These are phyloP conservation scores for Rhodotorula sp. DNA, from an alignment of 1,284 basidiomycete species.

Conservation along the genomic window DNA sequence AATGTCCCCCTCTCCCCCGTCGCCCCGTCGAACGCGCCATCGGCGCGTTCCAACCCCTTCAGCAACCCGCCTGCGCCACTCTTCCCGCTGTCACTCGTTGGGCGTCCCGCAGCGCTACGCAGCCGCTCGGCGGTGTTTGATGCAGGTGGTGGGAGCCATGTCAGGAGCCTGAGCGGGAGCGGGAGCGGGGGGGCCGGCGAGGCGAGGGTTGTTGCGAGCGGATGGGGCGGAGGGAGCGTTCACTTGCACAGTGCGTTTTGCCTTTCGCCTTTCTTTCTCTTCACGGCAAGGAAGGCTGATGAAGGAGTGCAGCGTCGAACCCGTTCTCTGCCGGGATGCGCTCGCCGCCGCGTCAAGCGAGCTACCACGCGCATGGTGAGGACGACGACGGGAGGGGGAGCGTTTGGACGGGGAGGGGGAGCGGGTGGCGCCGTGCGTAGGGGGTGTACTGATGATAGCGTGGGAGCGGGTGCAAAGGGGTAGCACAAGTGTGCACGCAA, in stretches of 20 bases:
- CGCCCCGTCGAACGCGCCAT: neutral
- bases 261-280: neutral
- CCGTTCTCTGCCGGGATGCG: neutral
- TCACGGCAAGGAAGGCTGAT: neutral
- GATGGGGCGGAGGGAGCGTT: neutral
- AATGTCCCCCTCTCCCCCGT: neutral
- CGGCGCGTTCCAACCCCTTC: constrained; percentile 1
- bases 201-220: too few species aligned
- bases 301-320: neutral
- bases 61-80: too few species aligned
- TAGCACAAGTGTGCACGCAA: too few species aligned
- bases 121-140: neutral
- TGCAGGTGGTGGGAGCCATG: too few species aligned
- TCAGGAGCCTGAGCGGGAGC: too few species aligned
- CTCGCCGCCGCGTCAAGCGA: too few species aligned
- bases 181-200: too few species aligned
- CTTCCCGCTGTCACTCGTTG: too few species aligned
- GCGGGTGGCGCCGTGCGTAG: neutral
- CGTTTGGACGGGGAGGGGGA: constrained; percentile 2
- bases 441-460: too few species aligned
- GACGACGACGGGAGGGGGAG: neutral
- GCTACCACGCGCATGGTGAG: too few species aligned
- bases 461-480: too few species aligned
- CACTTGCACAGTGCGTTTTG: neutral
- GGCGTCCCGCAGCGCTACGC: neutral